Evolutionary conservation across 75 land plant genomes (phyloP), one percentile per base, ranked within the genome.

Genomic region (Pseudotsuga menziesii): DNA sequence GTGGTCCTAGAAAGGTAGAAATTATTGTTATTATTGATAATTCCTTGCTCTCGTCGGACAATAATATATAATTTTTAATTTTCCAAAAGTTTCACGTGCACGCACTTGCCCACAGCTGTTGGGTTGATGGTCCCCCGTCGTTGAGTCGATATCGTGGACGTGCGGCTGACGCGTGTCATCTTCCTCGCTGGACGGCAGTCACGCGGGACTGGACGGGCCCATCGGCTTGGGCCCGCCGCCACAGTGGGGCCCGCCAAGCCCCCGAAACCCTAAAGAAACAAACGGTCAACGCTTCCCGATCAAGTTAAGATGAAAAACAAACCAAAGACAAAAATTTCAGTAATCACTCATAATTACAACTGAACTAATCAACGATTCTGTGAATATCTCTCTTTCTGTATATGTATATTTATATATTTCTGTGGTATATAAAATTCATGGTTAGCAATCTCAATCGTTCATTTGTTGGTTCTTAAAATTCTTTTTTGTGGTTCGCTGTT

Each of bases 121-220:
- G 11, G 54, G 9, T 48, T 11, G 54, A 48, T 48, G 54, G 54
- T 48, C 54, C 54, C 54, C 54, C 11, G 54, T 12, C 54, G 2
- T 1, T 11, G 54, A 48, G 54, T 48, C 54, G 54, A 48, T 11
- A 11, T 48, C 12, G 54, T 48, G 54, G 54, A 48, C 54, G 54
- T 48, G 54, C 12, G 9, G 9, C 9, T 22, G 74, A 54, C 74
- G 57, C 74, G 74, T 73, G 74, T 22, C 74, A 25, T 5, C 57
- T 20, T 25, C 23, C 52, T 48, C 56, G 74, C 74, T 73, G 74
- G 74, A 73, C 74, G 56, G 74, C 74, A 73, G 74, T 23, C 57
- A 60, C 61, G 61, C 61, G 61, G 22, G 61, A 20, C 61, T 19
- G 0, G 61, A 13, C 54, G 54, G 54, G 54, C 54, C 54, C 54